phyloP scores from a whole-genome alignment of 306 rosid genomes.

The Cucurbita moschata region DNA sequence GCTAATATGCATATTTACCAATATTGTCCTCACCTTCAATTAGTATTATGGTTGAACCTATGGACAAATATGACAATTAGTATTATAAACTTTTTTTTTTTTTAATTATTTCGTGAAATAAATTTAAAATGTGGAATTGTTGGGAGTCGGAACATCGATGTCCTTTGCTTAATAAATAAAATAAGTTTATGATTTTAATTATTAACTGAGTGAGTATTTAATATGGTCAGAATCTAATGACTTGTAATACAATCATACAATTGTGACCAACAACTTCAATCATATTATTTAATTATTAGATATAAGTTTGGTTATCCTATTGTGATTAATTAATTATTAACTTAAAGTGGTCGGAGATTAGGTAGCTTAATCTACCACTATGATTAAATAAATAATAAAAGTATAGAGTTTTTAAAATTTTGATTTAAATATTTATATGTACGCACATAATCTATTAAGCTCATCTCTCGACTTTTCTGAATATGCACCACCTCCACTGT shows the following conservation, averaged over 20 bases:
- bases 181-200: not conserved
- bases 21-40: too few species aligned
- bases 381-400: not conserved
- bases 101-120: not conserved
- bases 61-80: too few species aligned
- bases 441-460: too few species aligned
- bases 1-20: too few species aligned
- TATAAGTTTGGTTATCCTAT: not conserved
- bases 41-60: too few species aligned
- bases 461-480: too few species aligned
- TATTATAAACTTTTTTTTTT: too few species aligned
- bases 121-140: not conserved
- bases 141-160: not conserved
- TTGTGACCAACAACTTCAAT: not conserved
- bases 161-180: not conserved
- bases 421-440: not conserved
- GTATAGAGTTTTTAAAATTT: not conserved
- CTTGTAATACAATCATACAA: not conserved
- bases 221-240: not conserved
- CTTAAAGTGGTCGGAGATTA: not conserved
- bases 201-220: not conserved
- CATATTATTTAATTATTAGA: not conserved
- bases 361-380: not conserved
- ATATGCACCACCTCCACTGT: too few species aligned
- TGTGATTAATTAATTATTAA: not conserved